A percentile compares a stretch with the other conserved stretches of the same genome.
These are phyloP conservation scores for Yarrowia deformans DNA, from an alignment of 805 yeast genomes.

Conservation along the genomic window DNA sequence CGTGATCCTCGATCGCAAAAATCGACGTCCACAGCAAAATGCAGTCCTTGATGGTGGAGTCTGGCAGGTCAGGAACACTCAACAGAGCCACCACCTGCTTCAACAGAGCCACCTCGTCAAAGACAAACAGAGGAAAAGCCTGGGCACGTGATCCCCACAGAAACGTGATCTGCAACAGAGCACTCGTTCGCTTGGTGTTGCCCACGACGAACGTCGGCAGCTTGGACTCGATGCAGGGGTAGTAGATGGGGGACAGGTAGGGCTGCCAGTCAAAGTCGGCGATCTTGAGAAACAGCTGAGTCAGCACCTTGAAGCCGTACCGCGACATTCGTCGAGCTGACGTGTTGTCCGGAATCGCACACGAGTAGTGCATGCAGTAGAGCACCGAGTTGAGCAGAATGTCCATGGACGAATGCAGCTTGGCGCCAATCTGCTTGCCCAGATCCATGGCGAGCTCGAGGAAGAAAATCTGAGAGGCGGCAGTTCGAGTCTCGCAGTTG, in stretches of 20 bases:
- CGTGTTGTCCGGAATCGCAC: slow-evolving; percentile 53
- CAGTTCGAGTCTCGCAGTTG: slow-evolving; percentile 30
- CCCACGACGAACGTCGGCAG: slow-evolving; percentile 72
- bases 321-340: slow-evolving; percentile 68
- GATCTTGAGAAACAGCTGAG: slow-evolving; percentile 61
- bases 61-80: slow-evolving; percentile 66
- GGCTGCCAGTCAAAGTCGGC: slow-evolving; percentile 64
- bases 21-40: slow-evolving; percentile 57
- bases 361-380: slow-evolving; percentile 57
- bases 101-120: slow-evolving; percentile 63
- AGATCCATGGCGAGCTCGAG: slow-evolving; percentile 59
- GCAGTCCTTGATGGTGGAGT: slow-evolving; percentile 60
- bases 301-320: slow-evolving; percentile 69
- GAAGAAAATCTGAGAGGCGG: slow-evolving; percentile 15
- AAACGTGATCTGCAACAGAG: slow-evolving; percentile 70
- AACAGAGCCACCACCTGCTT: slow-evolving; percentile 64
- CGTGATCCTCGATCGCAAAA: slow-evolving; percentile 57
- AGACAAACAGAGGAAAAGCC: slow-evolving; percentile 60
- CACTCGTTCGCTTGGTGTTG: slow-evolving; percentile 83
- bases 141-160: slow-evolving; percentile 61
- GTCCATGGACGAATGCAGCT: slow-evolving; percentile 58
- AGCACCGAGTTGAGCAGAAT: slow-evolving; percentile 64
- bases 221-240: slow-evolving; percentile 66
- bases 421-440: slow-evolving; percentile 65
- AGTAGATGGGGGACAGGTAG: slow-evolving; percentile 60